Evolutionary conservation across 2,329 filamentous ascomycete species (phyloP).

Genomic region (Fusarium veterinarium): DNA sequence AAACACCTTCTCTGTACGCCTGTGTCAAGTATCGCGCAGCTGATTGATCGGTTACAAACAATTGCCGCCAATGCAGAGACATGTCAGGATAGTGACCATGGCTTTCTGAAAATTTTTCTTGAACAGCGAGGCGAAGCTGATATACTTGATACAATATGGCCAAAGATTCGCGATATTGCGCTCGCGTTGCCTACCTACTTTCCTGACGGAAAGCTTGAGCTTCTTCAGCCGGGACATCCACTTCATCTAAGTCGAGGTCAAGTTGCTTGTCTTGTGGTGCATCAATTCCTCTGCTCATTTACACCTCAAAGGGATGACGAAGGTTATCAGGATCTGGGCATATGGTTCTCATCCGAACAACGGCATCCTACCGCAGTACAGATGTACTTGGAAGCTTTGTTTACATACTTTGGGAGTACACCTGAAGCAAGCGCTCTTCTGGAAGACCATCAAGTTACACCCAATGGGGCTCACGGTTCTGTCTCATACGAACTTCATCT

Average conservation of each 20-base stretch:
- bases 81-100: conserved; percentile 37
- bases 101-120: conserved; percentile 23
- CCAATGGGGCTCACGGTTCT: rapidly evolving
- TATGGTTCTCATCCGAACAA: conserved; percentile 50
- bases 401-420: conserved; percentile 44
- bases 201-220: conserved; percentile 20
- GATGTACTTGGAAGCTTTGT: conserved; percentile 48
- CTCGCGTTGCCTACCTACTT: conserved; percentile 39
- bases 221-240: conserved; percentile 24
- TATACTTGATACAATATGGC: conserved; percentile 38
- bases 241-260: conserved; percentile 41
- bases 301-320: conserved; percentile 36
- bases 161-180: conserved; percentile 38
- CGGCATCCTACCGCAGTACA: conserved; percentile 45
- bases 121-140: not conserved
- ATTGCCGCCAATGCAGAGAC: conserved; percentile 39
- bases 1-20: conserved; percentile 32
- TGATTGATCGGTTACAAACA: conserved; percentile 46
- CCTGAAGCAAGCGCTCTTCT: conserved; percentile 7
- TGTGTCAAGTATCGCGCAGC: conserved; percentile 7
- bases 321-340: conserved; percentile 48
- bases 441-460: not conserved
- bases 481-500: conserved; percentile 43
- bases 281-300: conserved; percentile 49
- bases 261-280: conserved; percentile 46